A percentile compares a stretch with the other conserved stretches of the same genome.
phyloP scores from a whole-genome alignment of 2,329 filamentous ascomycete species.

The Cercospora sojina region DNA sequence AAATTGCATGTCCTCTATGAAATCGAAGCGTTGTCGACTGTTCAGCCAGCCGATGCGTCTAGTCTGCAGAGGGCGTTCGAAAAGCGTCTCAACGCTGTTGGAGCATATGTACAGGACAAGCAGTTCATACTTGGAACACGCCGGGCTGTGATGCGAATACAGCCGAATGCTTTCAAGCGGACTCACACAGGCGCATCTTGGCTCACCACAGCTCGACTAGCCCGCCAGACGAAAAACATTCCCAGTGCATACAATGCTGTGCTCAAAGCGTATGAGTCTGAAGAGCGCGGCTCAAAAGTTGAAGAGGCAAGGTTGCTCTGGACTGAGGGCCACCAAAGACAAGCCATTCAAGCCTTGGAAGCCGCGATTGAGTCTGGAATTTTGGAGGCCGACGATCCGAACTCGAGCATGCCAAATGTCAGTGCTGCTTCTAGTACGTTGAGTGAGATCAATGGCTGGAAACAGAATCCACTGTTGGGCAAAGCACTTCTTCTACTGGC shows the following conservation, averaged over 20 bases:
- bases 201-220: conserved; percentile 80
- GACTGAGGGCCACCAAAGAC: conserved; percentile 89
- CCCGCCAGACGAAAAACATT: conserved; percentile 78
- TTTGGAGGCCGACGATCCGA: conserved; percentile 51
- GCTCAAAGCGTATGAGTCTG: conserved; percentile 78
- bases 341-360: conserved; percentile 89
- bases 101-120: conserved; percentile 87
- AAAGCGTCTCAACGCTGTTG: conserved; percentile 81
- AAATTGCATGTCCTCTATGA: conserved; percentile 87
- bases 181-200: conserved; percentile 79
- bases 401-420: conserved; percentile 13
- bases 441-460: conserved; percentile 35
- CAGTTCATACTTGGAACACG: conserved; percentile 87
- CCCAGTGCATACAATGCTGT: conserved; percentile 93
- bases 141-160: conserved; percentile 69
- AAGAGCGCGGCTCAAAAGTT: conserved; percentile 83
- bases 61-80: conserved; percentile 22
- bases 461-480: conserved; percentile 64
- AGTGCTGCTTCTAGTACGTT: conserved; percentile 10
- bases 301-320: conserved; percentile 92
- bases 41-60: conserved; percentile 12
- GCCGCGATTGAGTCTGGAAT: conserved; percentile 78
- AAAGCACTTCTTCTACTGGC: conserved; percentile 84
- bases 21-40: conserved; percentile 70
- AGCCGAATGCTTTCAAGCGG: conserved; percentile 54